Evolutionary conservation across 371 early-diverging fungal species (phyloP).

Genomic region (Mortierella sp.): DNA sequence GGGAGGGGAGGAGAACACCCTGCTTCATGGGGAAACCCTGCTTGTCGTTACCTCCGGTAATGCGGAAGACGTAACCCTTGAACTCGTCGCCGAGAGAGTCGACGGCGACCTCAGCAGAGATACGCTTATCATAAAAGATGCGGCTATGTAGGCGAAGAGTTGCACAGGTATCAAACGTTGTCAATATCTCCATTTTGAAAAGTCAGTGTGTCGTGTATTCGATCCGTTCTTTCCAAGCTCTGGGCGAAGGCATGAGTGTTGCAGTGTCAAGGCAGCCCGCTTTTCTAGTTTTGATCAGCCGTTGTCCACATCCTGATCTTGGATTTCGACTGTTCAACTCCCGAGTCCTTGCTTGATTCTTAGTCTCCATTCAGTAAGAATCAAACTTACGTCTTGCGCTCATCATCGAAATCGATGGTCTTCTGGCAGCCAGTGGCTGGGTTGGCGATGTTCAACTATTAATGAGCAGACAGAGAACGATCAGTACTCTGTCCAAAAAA

Average conservation of each 20-base stretch:
- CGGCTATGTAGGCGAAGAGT: conserved; percentile 72
- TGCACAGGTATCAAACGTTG: background rate
- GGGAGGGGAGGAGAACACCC: conserved; percentile 93
- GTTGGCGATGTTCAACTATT: conserved; percentile 48
- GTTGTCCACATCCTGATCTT: too few relatives aligned
- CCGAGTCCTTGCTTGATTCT: too few relatives aligned
- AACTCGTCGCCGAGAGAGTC: conserved; percentile 98
- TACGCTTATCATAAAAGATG: conserved; percentile 98
- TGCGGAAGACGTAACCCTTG: conserved; percentile 99
- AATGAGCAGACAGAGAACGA: background rate
- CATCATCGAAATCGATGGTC: conserved; percentile 97
- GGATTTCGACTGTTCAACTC: too few relatives aligned
- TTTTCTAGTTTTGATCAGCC: too few relatives aligned
- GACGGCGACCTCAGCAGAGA: conserved; percentile 96
- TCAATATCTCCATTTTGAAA: background rate
- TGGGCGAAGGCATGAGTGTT: too few relatives aligned
- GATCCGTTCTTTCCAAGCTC: too few relatives aligned
- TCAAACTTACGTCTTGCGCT: conserved; percentile 89
- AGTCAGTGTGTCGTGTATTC: background rate
- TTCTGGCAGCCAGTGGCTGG: conserved; percentile 99
- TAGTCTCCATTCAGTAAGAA: background rate
- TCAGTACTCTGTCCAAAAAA: too few relatives aligned
- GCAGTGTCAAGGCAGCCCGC: too few relatives aligned
- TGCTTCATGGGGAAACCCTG: conserved; percentile 99
- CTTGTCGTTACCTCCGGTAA: conserved; percentile 99